These are phyloP conservation scores for Dentipellis fragilis DNA, from an alignment of 768 basidiomycete species.

Conservation along the genomic window DNA sequence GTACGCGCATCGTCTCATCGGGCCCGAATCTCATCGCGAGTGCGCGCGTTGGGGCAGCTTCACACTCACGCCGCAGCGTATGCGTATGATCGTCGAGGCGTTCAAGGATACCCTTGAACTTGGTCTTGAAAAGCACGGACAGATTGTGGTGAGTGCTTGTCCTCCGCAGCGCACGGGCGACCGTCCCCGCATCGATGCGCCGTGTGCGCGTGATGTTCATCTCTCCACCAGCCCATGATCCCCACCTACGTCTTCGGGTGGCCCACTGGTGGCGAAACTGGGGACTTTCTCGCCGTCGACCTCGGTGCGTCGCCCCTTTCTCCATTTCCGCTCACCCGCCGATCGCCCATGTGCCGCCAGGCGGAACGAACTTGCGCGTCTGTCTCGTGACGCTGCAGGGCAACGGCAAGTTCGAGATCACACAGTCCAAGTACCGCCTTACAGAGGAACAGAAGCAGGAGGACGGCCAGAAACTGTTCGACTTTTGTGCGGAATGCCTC, in stretches of 20 bases:
- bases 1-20: conserved; percentile 23
- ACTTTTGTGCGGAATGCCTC: conserved; percentile 94
- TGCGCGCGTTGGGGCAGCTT: conserved; percentile 37
- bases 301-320: conserved; percentile 39
- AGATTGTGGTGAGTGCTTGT: conserved; percentile 69
- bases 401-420: conserved; percentile 93
- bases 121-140: conserved; percentile 72
- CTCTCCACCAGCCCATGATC: conserved; percentile 68
- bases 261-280: conserved; percentile 83
- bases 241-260: conserved; percentile 96
- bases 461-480: conserved; percentile 91
- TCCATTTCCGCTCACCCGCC: background rate
- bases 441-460: conserved; percentile 97
- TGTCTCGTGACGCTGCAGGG: conserved; percentile 92
- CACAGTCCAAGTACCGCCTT: conserved; percentile 94
- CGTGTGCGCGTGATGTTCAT: background rate
- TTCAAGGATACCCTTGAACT: conserved; percentile 87
- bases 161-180: background rate
- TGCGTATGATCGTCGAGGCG: conserved; percentile 95
- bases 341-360: conserved; percentile 24
- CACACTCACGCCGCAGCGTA: conserved; percentile 79
- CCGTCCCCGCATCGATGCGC: background rate
- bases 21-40: no score
- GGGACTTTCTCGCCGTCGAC: conserved; percentile 85
- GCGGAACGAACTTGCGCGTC: conserved; percentile 96